Evolutionary conservation across 257 asterid genomes (phyloP), one percentile per base, ranked within the genome.

Genomic region (Penstemon barbatus): DNA sequence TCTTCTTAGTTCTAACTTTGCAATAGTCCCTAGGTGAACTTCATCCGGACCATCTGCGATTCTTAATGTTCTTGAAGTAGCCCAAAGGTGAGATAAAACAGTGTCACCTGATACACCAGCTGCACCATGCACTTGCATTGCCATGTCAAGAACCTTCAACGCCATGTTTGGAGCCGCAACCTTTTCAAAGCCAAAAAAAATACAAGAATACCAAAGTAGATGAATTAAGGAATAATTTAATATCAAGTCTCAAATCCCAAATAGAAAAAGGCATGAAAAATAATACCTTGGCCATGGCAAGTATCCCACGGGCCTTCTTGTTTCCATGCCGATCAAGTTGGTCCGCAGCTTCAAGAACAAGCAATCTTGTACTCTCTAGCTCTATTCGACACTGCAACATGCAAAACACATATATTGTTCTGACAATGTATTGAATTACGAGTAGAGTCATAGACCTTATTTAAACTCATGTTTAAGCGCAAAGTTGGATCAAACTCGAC

Each of bases 11-110:
- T 93, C 99, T 11, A 93, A 65, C 70, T 89, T 90, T 0, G 91
- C 97, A 41, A 91, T 90, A 12, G 99, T 89, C 15, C 85, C 97
- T 76, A 93, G 75, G 77, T 93, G 96, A 57, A 93, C 97, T 82
- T 93, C 99, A 49, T 93, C 99, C 0, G 97, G 99, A 53, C 97
- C 99, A 77, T 93, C 99, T 4, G 99, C 99, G 46, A 94, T 83
- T 69, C 97, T 79, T 49, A 94, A 71, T 3, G 97, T 91, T 76
- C 99, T 82, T 2, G 99, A 77, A 13, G 95, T 70, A 42, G 97
- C 97, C 96, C 96, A 94, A 4, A 91, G 86, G 75, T 94, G 96
- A 54, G 95, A 74, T 0, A 94, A 88, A 56, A 86, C 87, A 0
- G 96, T 94, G 81, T 94, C 99, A 0, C 94, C 91, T 0, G 97